Evolutionary conservation across 2,329 filamentous ascomycete genomes (phyloP).

Genomic region (Colletotrichum echinochloae): DNA sequence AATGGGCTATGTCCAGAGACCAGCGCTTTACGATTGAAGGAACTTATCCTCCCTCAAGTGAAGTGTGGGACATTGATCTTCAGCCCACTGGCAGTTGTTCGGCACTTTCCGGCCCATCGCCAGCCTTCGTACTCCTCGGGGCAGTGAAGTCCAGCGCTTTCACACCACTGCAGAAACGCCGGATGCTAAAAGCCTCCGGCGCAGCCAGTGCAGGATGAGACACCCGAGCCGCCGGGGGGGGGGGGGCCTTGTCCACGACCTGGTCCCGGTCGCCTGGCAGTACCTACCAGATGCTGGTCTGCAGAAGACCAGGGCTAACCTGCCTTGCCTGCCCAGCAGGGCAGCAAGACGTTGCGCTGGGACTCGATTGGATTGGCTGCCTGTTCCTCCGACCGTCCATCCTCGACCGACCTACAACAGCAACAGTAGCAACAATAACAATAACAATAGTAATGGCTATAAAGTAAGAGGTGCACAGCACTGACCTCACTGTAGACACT

Average conservation of each 20-base stretch:
- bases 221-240: too few species aligned
- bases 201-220: neutral
- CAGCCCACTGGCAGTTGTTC: conserved; percentile 31
- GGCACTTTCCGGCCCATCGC: conserved; percentile 35
- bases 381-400: neutral
- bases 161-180: conserved; percentile 14
- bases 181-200: conserved; percentile 33
- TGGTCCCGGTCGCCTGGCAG: neutral
- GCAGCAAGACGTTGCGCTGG: conserved; percentile 18
- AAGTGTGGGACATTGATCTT: conserved; percentile 2
- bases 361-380: conserved; percentile 14
- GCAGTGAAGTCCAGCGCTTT: conserved; percentile 26
- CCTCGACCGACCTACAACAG: too few species aligned
- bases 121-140: conserved; percentile 22
- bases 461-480: neutral
- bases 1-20: conserved; percentile 1
- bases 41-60: neutral
- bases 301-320: neutral
- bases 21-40: neutral
- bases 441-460: neutral
- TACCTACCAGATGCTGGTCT: neutral
- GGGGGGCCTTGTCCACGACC: neutral
- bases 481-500: neutral
- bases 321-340: neutral
- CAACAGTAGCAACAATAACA: neutral